Percentiles rank a stretch among this genome's conserved stretches.
These are phyloP conservation scores for Besnoitia besnoiti DNA, from an alignment of 169 alveolate species.

Conservation along the genomic window DNA sequence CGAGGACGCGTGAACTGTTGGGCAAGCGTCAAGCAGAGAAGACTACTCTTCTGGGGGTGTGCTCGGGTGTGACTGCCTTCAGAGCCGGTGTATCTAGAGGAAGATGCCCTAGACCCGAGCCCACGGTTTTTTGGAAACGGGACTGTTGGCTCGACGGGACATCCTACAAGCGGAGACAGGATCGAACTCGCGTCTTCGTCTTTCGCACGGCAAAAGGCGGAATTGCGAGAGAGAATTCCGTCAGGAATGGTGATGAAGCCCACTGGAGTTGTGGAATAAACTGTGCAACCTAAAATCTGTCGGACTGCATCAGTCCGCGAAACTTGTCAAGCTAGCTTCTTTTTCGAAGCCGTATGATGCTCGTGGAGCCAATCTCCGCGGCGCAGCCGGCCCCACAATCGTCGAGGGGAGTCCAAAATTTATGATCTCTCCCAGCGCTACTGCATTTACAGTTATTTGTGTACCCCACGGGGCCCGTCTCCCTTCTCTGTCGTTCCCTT, in stretches of 20 bases:
- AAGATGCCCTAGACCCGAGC: neutral
- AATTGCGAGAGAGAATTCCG: neutral
- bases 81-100: constrained; percentile 2
- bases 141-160: neutral
- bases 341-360: neutral
- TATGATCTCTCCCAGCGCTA: neutral
- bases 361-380: neutral
- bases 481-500: no score
- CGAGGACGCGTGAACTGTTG: no score
- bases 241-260: neutral
- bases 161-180: neutral
- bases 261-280: neutral
- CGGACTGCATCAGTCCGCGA: neutral
- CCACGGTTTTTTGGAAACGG: neutral
- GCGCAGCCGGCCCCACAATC: neutral
- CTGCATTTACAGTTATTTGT: no score
- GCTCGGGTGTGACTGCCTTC: neutral
- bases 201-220: neutral
- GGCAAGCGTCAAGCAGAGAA: no score
- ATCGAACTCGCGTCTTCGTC: neutral
- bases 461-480: no score
- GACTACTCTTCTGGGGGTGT: no score
- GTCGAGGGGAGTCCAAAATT: neutral
- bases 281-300: neutral
- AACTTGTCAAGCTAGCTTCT: neutral